These are phyloP conservation scores for Daphne laureola DNA, from an alignment of 441 rosid genomes.

Conservation along the genomic window DNA sequence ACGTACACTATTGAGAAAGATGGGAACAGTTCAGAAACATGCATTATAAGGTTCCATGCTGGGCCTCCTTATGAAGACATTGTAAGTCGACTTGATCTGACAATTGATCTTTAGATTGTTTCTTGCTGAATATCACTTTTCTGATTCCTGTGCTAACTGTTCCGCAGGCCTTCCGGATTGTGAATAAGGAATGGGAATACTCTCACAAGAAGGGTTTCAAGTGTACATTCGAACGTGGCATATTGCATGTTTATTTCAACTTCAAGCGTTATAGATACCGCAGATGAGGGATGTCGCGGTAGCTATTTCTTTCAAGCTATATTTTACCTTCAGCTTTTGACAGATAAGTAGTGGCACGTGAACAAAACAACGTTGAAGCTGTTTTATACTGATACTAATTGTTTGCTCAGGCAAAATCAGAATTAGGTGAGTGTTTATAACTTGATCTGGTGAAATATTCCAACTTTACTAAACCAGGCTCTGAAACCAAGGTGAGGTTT, in stretches of 20 bases:
- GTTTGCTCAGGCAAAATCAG: too few species aligned
- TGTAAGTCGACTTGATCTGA: slow-evolving; percentile 34
- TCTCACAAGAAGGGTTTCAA: slow-evolving; percentile 95
- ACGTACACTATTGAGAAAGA: slow-evolving; percentile 72
- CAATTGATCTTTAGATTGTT: not conserved
- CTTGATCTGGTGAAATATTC: too few species aligned
- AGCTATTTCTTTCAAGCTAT: too few species aligned
- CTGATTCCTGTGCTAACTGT: not conserved
- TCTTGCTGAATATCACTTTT: not conserved
- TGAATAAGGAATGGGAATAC: slow-evolving; percentile 96
- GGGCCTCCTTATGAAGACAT: slow-evolving; percentile 93
- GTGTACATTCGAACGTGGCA: slow-evolving; percentile 90
- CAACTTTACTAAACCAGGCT: too few species aligned
- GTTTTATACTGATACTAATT: too few species aligned
- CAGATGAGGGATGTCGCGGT: slow-evolving; percentile 33
- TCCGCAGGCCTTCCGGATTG: slow-evolving; percentile 69
- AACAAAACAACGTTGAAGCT: too few species aligned
- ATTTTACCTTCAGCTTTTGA: too few species aligned
- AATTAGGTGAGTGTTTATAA: too few species aligned
- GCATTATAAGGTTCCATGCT: slow-evolving; percentile 86
- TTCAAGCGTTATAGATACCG: slow-evolving; percentile 87
- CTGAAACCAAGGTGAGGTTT: too few species aligned
- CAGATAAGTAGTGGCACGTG: too few species aligned
- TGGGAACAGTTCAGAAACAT: slow-evolving; percentile 69
- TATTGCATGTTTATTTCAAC: slow-evolving; percentile 82